These are phyloP conservation scores for Herpetospermum pedunculosum DNA, from an alignment of 306 rosid species.

Conservation along the genomic window DNA sequence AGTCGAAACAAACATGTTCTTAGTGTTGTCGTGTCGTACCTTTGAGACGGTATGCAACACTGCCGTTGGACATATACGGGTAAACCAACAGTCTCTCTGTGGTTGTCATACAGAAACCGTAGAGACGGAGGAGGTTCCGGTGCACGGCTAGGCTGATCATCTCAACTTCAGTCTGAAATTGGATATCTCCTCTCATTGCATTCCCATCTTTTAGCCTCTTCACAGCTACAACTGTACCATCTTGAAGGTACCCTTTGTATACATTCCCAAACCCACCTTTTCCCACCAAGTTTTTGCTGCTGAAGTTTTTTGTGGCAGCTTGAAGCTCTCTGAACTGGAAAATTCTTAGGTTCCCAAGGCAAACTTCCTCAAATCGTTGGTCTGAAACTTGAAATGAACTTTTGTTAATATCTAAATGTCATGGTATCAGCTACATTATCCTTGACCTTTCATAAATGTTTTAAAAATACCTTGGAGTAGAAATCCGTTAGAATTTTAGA, in stretches of 20 bases:
- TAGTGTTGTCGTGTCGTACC: slow-evolving; percentile 26
- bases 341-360: slow-evolving; percentile 79
- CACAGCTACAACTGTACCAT: slow-evolving; percentile 72
- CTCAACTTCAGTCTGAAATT: slow-evolving; percentile 89
- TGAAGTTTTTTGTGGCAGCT: slow-evolving; percentile 73
- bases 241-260: slow-evolving; percentile 79
- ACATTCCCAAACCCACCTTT: slow-evolving; percentile 95
- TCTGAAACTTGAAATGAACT: slow-evolving; percentile 30
- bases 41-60: slow-evolving; percentile 86
- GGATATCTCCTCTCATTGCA: slow-evolving; percentile 74
- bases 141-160: slow-evolving; percentile 97
- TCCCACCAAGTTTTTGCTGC: slow-evolving; percentile 76
- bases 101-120: slow-evolving; percentile 75
- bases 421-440: too few species aligned
- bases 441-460: too few species aligned
- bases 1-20: neutral
- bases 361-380: slow-evolving; percentile 54
- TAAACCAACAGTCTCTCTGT: slow-evolving; percentile 83
- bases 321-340: slow-evolving; percentile 91
- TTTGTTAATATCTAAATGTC: neutral
- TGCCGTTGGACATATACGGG: slow-evolving; percentile 96
- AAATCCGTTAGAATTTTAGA: too few species aligned
- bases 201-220: slow-evolving; percentile 88
- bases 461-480: too few species aligned
- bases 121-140: slow-evolving; percentile 79